Base-by-base conservation (phyloP, 2,329 filamentous ascomycete genomes). In the Xylariaceae sp. region DNA sequence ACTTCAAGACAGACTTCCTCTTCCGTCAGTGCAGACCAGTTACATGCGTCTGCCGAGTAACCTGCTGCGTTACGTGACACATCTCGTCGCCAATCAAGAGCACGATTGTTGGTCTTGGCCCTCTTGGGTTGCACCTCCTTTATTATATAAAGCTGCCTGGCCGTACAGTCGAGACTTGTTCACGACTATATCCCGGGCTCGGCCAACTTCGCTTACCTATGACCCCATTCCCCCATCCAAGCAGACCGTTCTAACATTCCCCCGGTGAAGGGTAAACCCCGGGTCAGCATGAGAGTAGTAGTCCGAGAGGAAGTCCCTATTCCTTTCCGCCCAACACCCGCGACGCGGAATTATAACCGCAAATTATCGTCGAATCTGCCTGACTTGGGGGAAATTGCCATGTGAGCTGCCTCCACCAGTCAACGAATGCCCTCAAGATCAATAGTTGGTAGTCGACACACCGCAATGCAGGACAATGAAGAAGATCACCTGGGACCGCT, bases 101-200 rank as follows among this genome's bases (percentile, higher is more conserved):
- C 42, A 58, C 58, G 59, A 59, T 53, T 52, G 48, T 23, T 55
- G 30, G 49, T 15, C 55, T 58, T 51, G 55, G 52, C 37, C 37
- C 11, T 13, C 37, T 10, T 42, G 8, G 11, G 37, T 42, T 42
- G 11, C 9, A 42, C 37, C 37, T 42, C 37, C 9, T 13, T 13
- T 3, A 42, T 42, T 42, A 42, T 42, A 42, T 42, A 42, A 51
- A 55, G 39, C 7, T 54, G 18, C 54, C 44, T 13, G 37, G 37
- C 37, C 37, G 8, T 42, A 9, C 37, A 42, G 11, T 42, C 37
- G 11, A 42, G 37, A 9, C 37, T 42, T 42, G 11, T 8, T 8
- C 23, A 30, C 37, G 37, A 42, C 11, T 4, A 42, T 13, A 42
- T 52, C 58, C 55, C 55, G 58, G 52, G 30, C 37, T 50, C 11